Percentiles rank a stretch among this genome's conserved stretches.
Evolutionary conservation across 169 alveolate species (phyloP).

Genomic region (Cyclospora cayetanensis): DNA sequence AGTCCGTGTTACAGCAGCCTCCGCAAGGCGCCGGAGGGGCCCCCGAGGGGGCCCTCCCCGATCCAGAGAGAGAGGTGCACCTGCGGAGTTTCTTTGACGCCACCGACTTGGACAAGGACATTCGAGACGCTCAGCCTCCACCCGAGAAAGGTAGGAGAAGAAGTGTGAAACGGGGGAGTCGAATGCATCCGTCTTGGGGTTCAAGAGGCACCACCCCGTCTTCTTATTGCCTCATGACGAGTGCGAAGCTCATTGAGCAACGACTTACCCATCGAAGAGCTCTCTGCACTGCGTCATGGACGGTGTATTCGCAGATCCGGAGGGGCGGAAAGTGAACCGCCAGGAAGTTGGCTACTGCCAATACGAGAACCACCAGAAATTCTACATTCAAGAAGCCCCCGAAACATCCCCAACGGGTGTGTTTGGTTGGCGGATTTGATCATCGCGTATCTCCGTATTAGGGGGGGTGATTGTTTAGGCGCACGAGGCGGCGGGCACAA

Average conservation of each 20-base stretch:
- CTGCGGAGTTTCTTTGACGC: constrained; percentile 34
- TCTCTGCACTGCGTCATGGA: too few species aligned
- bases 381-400: constrained; percentile 97
- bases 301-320: constrained; percentile 13
- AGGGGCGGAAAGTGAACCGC: constrained; percentile 9
- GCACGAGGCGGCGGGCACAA: too few species aligned
- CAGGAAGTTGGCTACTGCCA: constrained; percentile 95
- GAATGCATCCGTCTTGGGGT: too few species aligned
- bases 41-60: not conserved
- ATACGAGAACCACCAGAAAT: constrained; percentile 92
- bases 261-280: too few species aligned
- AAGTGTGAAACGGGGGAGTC: too few species aligned
- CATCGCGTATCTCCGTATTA: too few species aligned
- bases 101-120: constrained; percentile 31
- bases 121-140: constrained; percentile 55
- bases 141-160: constrained; percentile 8
- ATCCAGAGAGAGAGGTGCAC: constrained; percentile 23
- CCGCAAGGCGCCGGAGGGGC: not conserved
- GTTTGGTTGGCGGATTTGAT: too few species aligned
- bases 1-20: not conserved
- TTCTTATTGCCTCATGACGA: too few species aligned
- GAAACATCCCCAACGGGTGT: constrained; percentile 96
- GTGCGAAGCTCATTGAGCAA: too few species aligned
- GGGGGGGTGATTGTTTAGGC: too few species aligned
- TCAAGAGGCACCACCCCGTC: too few species aligned